A percentile compares a stretch with the other conserved stretches of the same genome.
phyloP scores from a whole-genome alignment of 148 eudicot genomes.

The Dysphania ambrosioides region DNA sequence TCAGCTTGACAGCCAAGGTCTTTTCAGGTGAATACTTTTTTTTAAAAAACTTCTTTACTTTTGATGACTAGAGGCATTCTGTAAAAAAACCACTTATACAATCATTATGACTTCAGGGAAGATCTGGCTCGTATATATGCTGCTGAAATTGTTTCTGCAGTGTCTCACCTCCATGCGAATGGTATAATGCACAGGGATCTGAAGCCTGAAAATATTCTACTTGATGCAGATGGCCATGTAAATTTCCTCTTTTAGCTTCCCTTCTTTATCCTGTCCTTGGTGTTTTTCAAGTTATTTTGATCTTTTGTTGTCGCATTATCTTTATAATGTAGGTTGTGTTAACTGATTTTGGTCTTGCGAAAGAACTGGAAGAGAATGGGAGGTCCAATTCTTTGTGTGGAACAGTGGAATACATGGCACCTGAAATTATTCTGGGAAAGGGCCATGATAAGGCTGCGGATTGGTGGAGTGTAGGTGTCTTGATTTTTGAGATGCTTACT shows the following conservation, averaged over 20 bases:
- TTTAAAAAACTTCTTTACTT: no score
- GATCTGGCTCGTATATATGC: slow-evolving; percentile 86
- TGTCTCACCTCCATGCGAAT: slow-evolving; percentile 84
- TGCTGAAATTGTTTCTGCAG: slow-evolving; percentile 93
- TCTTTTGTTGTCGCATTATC: slow-evolving; percentile 7
- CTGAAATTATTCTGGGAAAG: slow-evolving; percentile 83
- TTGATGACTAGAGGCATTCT: slow-evolving; percentile 2
- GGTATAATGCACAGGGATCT: slow-evolving; percentile 97
- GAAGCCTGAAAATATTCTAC: slow-evolving; percentile 88
- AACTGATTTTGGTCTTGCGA: slow-evolving; percentile 89
- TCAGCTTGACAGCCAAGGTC: slow-evolving; percentile 77
- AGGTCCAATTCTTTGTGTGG: slow-evolving; percentile 86
- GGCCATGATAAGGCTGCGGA: slow-evolving; percentile 91
- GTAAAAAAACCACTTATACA: slow-evolving; percentile 10
- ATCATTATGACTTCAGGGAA: slow-evolving; percentile 55
- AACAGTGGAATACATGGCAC: slow-evolving; percentile 88
- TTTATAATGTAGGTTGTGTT: slow-evolving; percentile 53
- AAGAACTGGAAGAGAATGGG: slow-evolving; percentile 64
- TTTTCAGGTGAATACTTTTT: slow-evolving; percentile 74
- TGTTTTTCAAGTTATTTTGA: slow-evolving; percentile 1
- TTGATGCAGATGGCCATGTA: slow-evolving; percentile 96
- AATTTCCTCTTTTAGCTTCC: slow-evolving; percentile 21
- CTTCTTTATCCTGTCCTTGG: not conserved
- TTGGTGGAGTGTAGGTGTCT: slow-evolving; percentile 95
- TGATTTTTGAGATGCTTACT: slow-evolving; percentile 87